Percentiles rank a stretch among this genome's conserved stretches.
These are phyloP conservation scores for Venustampulla echinocandica DNA, from an alignment of 495 filamentous ascomycete species.

Conservation along the genomic window DNA sequence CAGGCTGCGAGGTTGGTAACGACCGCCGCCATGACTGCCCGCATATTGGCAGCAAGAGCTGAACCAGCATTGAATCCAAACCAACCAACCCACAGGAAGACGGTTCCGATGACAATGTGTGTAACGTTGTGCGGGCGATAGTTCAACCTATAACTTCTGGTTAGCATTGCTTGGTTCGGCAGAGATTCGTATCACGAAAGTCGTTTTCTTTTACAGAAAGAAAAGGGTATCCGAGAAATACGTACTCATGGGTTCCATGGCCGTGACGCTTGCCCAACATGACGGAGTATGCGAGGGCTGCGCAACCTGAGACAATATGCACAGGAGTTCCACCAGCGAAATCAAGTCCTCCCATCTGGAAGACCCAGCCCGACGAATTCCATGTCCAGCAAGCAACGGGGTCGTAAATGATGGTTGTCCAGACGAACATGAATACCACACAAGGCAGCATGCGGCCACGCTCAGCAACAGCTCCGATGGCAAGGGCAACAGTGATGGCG, in stretches of 20 bases:
- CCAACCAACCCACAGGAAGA: constrained; percentile 99
- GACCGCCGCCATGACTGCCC: constrained; percentile 68
- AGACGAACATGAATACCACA: constrained; percentile 87
- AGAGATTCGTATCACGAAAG: constrained; percentile 11
- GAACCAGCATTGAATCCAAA: constrained; percentile 97
- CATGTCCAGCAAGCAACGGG: constrained; percentile 98
- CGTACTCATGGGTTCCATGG: constrained; percentile 55
- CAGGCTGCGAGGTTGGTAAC: constrained; percentile 71
- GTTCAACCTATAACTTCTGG: constrained; percentile 45
- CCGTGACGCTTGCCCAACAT: constrained; percentile 79
- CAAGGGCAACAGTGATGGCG: constrained; percentile 87
- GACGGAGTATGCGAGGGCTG: constrained; percentile 76
- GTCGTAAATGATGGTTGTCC: constrained; percentile 90
- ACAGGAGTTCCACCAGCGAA: constrained; percentile 96
- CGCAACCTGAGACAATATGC: constrained; percentile 85
- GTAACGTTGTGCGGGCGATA: constrained; percentile 98
- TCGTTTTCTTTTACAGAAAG: constrained; percentile 65
- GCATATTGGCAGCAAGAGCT: constrained; percentile 81
- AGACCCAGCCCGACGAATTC: constrained; percentile 83
- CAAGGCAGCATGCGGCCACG: constrained; percentile 31
- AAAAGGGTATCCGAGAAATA: constrained; percentile 55
- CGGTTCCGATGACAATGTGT: constrained; percentile 91
- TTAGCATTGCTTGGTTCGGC: neutral
- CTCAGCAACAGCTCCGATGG: constrained; percentile 87
- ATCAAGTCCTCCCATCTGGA: constrained; percentile 77